Evolutionary conservation across 129 eudicot genomes (phyloP).

Genomic region (Flaveria robusta): DNA sequence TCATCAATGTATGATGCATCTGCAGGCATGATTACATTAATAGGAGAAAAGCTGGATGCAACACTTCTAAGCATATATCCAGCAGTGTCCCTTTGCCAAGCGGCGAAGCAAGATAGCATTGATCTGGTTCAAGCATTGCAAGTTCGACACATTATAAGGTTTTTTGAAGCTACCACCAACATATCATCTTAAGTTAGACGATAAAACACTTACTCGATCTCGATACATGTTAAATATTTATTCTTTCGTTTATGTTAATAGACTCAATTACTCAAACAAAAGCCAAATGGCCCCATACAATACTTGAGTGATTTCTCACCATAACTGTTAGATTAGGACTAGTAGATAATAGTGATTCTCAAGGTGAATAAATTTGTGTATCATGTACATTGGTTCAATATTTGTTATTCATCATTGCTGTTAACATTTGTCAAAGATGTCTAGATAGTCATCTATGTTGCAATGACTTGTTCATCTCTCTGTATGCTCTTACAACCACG

Average conservation of each 20-base stretch:
- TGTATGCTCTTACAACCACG: too few species aligned
- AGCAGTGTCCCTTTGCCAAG: conserved; percentile 35
- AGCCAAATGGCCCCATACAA: conserved; percentile 54
- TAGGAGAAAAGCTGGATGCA: conserved; percentile 89
- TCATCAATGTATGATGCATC: not conserved
- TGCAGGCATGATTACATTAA: conserved; percentile 89
- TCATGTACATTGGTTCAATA: not conserved
- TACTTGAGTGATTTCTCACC: conserved; percentile 17
- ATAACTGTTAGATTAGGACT: not conserved
- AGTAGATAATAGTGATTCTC: not conserved
- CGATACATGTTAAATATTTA: not conserved
- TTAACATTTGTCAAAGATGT: not conserved
- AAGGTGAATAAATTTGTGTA: not conserved
- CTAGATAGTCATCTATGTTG: too few species aligned
- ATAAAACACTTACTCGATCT: not conserved
- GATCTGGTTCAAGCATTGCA: conserved; percentile 30
- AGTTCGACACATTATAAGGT: conserved; percentile 1
- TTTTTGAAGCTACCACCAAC: not conserved
- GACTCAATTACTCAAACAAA: conserved; percentile 45
- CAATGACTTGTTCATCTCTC: too few species aligned
- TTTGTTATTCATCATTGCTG: not conserved
- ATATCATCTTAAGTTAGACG: conserved; percentile 3
- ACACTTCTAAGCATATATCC: conserved; percentile 61
- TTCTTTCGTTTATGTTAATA: conserved; percentile 37
- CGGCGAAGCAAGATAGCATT: conserved; percentile 28